phyloP scores from a whole-genome alignment of 2,329 filamentous ascomycete genomes.

The Sclerotinia minor region DNA sequence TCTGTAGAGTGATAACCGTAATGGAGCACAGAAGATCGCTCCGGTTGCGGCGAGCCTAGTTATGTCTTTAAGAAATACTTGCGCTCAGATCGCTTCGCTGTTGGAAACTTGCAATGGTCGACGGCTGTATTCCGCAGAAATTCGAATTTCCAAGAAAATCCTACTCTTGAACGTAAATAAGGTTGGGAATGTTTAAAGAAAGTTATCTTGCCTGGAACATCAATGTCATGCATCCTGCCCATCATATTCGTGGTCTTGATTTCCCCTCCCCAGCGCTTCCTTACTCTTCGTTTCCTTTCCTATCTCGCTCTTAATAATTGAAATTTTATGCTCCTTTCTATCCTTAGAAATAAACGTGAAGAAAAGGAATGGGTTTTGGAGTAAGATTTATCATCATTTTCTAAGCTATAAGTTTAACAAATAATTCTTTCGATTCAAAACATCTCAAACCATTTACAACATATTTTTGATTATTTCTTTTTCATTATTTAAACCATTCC shows the following conservation, averaged over 20 bases:
- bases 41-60: conserved; percentile 51
- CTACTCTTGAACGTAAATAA: conserved; percentile 46
- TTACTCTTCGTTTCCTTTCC: no score
- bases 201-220: conserved; percentile 28
- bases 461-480: no score
- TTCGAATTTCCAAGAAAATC: conserved; percentile 60
- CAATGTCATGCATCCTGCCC: conserved; percentile 37
- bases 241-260: conserved; percentile 47
- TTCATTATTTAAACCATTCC: no score
- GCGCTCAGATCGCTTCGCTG: conserved; percentile 46
- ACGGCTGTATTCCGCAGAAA: conserved; percentile 60
- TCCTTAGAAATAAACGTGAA: no score
- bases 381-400: no score
- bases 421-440: no score
- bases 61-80: conserved; percentile 32
- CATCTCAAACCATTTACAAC: no score
- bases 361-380: no score
- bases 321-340: no score
- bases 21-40: conserved; percentile 62
- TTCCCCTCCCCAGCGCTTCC: no score
- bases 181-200: conserved; percentile 30
- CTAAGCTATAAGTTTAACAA: no score
- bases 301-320: no score
- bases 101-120: conserved; percentile 35
- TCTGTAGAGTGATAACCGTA: conserved; percentile 55